Percentiles rank a stretch among this genome's conserved stretches.
Conservation (phyloP, 495 filamentous ascomycete species). For the Rusavskia elegans region DNA sequence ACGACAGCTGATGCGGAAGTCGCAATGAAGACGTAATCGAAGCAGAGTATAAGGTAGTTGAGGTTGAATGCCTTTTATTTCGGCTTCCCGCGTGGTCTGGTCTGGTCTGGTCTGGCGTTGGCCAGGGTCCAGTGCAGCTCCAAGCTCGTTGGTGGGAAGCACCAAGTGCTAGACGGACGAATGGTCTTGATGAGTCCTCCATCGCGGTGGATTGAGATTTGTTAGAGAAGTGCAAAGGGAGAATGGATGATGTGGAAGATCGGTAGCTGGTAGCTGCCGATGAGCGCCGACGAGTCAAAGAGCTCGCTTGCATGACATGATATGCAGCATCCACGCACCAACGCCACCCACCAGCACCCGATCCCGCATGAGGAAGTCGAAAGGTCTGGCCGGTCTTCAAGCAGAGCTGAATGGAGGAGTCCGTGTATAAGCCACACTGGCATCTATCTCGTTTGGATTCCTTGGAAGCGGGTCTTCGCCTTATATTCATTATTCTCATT, state of each 20-base stretch:
- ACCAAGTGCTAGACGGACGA: no score
- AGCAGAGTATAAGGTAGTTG: background rate
- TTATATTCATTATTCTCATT: no score
- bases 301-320: background rate
- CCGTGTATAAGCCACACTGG: background rate
- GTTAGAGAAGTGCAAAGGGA: background rate
- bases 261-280: background rate
- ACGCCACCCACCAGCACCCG: no score
- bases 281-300: background rate
- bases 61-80: background rate
- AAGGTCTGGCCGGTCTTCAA: background rate
- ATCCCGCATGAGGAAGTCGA: no score
- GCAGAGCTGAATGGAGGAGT: background rate
- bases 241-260: background rate
- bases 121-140: background rate
- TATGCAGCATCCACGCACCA: no score
- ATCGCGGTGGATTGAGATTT: no score
- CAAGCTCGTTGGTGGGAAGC: background rate
- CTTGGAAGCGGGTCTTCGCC: no score
- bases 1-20: background rate
- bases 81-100: background rate
- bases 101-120: no score
- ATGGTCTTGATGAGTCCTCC: no score
- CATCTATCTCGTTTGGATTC: no score
- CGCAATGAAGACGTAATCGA: conserved; percentile 1